Conservation (phyloP, 306 rosid species). For the Cicer cuneatum region DNA sequence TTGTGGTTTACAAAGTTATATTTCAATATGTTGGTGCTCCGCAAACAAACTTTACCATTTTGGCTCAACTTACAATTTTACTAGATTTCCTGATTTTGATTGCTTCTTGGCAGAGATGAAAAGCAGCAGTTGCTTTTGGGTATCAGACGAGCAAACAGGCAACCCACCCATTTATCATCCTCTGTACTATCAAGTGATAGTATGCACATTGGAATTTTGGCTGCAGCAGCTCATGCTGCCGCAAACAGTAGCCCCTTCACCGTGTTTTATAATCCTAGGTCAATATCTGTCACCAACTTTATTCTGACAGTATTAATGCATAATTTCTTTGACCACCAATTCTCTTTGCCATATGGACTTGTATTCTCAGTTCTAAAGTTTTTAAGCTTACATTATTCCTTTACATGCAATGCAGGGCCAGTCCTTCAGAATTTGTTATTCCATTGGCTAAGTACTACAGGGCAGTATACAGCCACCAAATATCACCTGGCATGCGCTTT, state of each 20-base stretch:
- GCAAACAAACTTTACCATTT: constrained; percentile 5
- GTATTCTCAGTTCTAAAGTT: constrained; percentile 14
- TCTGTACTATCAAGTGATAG: constrained; percentile 94
- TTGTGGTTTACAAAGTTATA: constrained; percentile 11
- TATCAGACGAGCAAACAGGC: constrained; percentile 90
- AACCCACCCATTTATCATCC: constrained; percentile 80
- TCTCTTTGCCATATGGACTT: constrained; percentile 23
- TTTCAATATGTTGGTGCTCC: background rate
- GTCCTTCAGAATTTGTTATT: constrained; percentile 98
- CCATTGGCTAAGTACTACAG: constrained; percentile 97
- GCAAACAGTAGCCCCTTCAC: constrained; percentile 93
- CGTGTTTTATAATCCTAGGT: constrained; percentile 94
- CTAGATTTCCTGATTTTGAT: background rate
- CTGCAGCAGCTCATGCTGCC: constrained; percentile 97
- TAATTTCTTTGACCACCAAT: background rate
- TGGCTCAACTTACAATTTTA: background rate
- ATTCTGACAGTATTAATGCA: background rate
- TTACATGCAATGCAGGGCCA: constrained; percentile 81
- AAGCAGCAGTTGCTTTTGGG: constrained; percentile 97
- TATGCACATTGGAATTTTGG: constrained; percentile 98
- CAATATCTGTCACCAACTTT: constrained; percentile 16
- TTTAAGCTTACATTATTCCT: constrained; percentile 29
- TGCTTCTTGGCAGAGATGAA: constrained; percentile 73
- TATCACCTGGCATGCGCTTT: constrained; percentile 95
- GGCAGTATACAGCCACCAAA: constrained; percentile 89